Evolutionary conservation across 176 grass and related monocot species (phyloP), one percentile per base, ranked within the genome.

Genomic region (Triticum monococcum): DNA sequence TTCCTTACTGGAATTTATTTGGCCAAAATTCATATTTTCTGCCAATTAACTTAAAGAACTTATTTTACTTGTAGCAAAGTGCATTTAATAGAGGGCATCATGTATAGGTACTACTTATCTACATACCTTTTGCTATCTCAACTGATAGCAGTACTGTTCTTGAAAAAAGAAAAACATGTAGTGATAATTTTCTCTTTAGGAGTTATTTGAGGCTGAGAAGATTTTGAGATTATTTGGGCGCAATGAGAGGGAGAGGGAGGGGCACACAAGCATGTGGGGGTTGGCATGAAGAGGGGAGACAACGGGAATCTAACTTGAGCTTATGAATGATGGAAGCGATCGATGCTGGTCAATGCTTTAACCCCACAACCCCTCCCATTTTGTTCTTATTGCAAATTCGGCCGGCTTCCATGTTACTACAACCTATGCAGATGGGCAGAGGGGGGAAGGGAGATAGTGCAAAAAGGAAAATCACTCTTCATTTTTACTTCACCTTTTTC

Each of bases 241-340:
- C 41, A 72, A 80, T 91, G 88, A 48, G 68, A 79, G 80, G 59
- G 52, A 84, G 79, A 67, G 50, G 72, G 61, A 59, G 68, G 87
- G 79, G 70, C 72, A 89, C 92, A 99, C 85, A 81, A 79, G 82
- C 94, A 99, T 96, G 97, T 96, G 97, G 87, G 79, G 41, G 86
- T 22, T 16, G 73, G 90, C 94, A 90, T 89, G 62, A 91, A 88
- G 88, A 81, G 90, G 92, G 94, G 94, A 96, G 97, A 99, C 97
- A 96, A 84, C 89, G 89, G 88, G 94, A 99, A 99, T 99, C 97
- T 99, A 93, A 92, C 75, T 89, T 87, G 83, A 85, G 92, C 88
- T 83, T 85, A 90, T 87, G 93, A 89, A 91, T 98, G 91, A 94
- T 99, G 89, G 92, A 93, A 80, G 90, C 84, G 92, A 93, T 91